These are phyloP conservation scores for Colletotrichum echinochloae DNA, from an alignment of 2,329 filamentous ascomycete species.

Conservation along the genomic window DNA sequence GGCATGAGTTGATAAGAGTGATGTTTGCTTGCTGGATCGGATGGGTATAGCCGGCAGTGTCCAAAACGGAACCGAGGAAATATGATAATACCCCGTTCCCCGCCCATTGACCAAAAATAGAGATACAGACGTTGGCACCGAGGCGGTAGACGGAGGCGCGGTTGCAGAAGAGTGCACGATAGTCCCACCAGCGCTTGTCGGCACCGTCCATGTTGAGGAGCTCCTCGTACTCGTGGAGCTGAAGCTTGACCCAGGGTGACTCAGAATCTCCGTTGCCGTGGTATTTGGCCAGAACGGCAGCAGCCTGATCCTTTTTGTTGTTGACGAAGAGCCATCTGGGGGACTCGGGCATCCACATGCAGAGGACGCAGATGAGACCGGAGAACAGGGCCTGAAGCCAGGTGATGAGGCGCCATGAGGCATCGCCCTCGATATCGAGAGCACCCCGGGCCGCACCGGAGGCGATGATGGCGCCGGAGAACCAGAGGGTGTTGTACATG, in stretches of 20 bases:
- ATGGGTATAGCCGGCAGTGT: conserved; percentile 61
- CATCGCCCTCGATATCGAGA: conserved; percentile 52
- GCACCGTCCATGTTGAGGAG: conserved; percentile 56
- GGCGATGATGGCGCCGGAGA: conserved; percentile 62
- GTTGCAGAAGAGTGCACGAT: conserved; percentile 57
- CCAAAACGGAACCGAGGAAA: conserved; percentile 56
- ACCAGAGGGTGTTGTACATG: conserved; percentile 60
- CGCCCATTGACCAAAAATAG: conserved; percentile 61
- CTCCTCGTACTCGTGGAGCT: conserved; percentile 58
- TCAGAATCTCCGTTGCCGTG: conserved; percentile 59
- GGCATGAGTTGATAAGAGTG: conserved; percentile 63
- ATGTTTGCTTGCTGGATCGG: conserved; percentile 58
- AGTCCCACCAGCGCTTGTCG: conserved; percentile 63
- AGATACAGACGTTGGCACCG: conserved; percentile 55
- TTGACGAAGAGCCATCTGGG: conserved; percentile 57
- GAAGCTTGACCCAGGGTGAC: conserved; percentile 59
- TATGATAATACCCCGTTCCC: conserved; percentile 50
- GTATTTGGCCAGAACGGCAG: conserved; percentile 53
- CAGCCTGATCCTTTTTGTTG: conserved; percentile 52
- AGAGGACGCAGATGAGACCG: conserved; percentile 51
- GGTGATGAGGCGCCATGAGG: conserved; percentile 56
- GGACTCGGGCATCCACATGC: conserved; percentile 55
- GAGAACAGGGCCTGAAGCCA: conserved; percentile 60
- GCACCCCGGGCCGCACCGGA: conserved; percentile 61
- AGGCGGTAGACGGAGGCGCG: conserved; percentile 58